Conservation (phyloP, 495 filamentous ascomycete genomes). For the Xylaria scruposa region DNA sequence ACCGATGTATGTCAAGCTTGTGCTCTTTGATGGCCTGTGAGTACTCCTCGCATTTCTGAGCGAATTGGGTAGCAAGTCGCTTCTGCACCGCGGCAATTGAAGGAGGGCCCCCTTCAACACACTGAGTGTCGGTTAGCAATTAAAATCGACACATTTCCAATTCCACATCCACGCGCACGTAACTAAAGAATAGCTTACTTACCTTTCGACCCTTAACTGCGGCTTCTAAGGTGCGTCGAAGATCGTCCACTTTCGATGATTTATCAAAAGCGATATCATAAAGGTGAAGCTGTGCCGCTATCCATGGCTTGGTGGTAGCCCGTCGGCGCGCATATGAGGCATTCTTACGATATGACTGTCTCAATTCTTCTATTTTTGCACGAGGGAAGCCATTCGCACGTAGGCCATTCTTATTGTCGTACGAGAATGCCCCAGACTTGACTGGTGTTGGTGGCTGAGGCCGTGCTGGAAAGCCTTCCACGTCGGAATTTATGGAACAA, state of each 20-base stretch:
- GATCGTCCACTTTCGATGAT: neutral
- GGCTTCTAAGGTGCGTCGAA: constrained; percentile 3
- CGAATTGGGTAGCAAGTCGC: constrained; percentile 3
- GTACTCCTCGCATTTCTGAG: neutral
- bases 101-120: constrained; percentile 18
- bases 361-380: neutral
- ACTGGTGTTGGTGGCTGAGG: neutral
- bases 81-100: neutral
- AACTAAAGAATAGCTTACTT: neutral
- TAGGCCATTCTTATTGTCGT: constrained; percentile 11
- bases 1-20: neutral
- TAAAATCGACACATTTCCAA: neutral
- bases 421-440: constrained; percentile 18
- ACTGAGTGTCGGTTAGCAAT: constrained; percentile 3
- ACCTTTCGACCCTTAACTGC: constrained; percentile 18
- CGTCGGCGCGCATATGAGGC: constrained; percentile 1
- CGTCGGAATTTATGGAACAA: neutral
- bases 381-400: constrained; percentile 4
- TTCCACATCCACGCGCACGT: neutral
- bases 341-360: constrained; percentile 6
- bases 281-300: constrained; percentile 29
- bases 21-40: constrained; percentile 3
- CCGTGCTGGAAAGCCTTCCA: neutral
- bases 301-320: constrained; percentile 29
- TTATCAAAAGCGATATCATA: constrained; percentile 31